Base-by-base conservation (phyloP, 331 rosid species). In the Rosa hybrid region DNA sequence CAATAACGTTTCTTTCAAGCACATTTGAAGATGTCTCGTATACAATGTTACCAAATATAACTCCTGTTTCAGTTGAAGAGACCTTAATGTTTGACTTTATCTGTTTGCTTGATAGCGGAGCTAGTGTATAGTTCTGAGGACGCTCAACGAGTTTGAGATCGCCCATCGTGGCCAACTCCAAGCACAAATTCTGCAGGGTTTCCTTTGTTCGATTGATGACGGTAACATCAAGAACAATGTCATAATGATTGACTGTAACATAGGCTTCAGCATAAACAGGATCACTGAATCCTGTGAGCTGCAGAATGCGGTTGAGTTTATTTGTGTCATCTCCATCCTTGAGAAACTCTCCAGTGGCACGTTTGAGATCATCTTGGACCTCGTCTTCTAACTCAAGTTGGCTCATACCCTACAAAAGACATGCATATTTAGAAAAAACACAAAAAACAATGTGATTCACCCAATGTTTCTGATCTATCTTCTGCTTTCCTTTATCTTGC, bases 211-310 rank as follows among this genome's bases (percentile, higher is more conserved):
- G 90, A 69, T 95, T 95, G 86, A 95, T 95, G 39, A 95, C 98
- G n/a, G 99, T 95, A 59, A 95, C 99, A 86, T 95, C 99, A 42
- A 95, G 99, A 51, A 95, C 97, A 83, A 95, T 93, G 84, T 95
- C 99, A 69, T 95, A 93, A 77, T 95, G 99, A 78, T 93, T 97
- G 77, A 95, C 99, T 57, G 99, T 95, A 18, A 95, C 98, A 78
- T 90, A 95, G 53, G 99, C 99, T 84, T 95, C 99, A 71, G 99
- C 98, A 90, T 95, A 95, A 72, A 95, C 99, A 54, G 99, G 99
- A 83, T 95, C 98, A 75, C 99, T 95, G 86, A 95, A 95, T 72
- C 99, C 99, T 76, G 99, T 93, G 77, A 95, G 98, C 88, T 95
- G 99, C 86, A 95, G 97, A 86, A 95, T 93, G 83, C 97, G 99